Evolutionary conservation across 345 rosid species (phyloP), one percentile per base, ranked within the genome.

Genomic region (Salix exigua): DNA sequence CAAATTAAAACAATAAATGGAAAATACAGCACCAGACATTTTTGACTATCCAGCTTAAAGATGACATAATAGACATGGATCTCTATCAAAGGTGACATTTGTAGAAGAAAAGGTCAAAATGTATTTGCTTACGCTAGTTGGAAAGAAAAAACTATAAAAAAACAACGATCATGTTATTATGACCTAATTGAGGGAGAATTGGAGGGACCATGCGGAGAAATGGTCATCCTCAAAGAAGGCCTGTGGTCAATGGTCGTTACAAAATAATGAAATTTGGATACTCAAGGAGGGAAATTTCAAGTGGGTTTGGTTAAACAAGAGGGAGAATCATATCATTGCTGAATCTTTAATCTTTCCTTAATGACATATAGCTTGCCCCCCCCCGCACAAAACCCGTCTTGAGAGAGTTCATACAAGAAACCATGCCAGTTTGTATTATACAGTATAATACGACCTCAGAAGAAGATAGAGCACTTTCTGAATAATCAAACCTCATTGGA

Each of bases 261-360:
- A 72, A 55, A 23, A 17, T 5, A 30, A 38, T 58, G 23, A 79
- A 70, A 4, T 70, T 72, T 44, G 77, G 71, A 61, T 72, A 28
- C 19, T 23, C 19, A 63, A 2, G 11, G 72, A 40, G 53, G 73
- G 67, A 65, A 28, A 75, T 50, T 51, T 71, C 33, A 71, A 66
- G 79, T 50, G 82, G 77, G 81, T 80, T 82, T 77, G 76, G 81
- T 81, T 33, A 70, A 40, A 75, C 23, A 37, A 6, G 4, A n/a
- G 66, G 46, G 44, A 71, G 18, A 64, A 18, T 30, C 44, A 44
- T 53, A 18, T 30, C 44, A 44, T 53, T 37, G 44, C 66, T 66
- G 13, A 37, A 51, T 31, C 14, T 76, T 37, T 13, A 48, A 50
- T 51, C 4, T 48, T n/a, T 61, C 77, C 66, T 7, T 13, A 44